phyloP scores from a whole-genome alignment of 2,329 filamentous ascomycete genomes.

The Calonectria multiphialidica region DNA sequence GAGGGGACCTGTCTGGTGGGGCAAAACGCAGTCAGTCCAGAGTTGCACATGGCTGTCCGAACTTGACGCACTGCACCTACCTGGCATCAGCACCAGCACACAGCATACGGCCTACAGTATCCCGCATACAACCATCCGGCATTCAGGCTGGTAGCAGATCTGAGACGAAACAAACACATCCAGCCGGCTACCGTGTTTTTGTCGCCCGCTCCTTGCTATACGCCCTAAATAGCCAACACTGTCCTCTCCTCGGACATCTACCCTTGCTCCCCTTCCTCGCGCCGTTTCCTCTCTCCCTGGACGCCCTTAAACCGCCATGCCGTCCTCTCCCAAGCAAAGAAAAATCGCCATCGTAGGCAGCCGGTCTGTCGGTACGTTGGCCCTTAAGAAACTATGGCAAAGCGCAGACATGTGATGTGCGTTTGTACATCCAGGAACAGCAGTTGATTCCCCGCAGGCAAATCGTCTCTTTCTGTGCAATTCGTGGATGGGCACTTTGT shows the following conservation, averaged over 20 bases:
- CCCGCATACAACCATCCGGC: not conserved
- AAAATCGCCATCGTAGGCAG: slow-evolving; percentile 97
- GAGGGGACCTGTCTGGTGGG: slow-evolving; percentile 25
- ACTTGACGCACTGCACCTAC: slow-evolving; percentile 37
- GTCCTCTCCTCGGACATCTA: not conserved
- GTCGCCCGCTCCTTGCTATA: not conserved
- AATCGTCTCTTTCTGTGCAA: slow-evolving; percentile 96
- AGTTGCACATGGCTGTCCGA: slow-evolving; percentile 32
- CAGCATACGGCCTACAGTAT: not conserved
- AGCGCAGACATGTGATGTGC: slow-evolving; percentile 12
- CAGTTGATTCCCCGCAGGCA: slow-evolving; percentile 69
- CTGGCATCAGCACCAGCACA: slow-evolving; percentile 18
- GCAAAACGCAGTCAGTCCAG: slow-evolving; percentile 16
- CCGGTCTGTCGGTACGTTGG: slow-evolving; percentile 77
- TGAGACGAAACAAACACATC: not conserved
- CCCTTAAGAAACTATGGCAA: not conserved
- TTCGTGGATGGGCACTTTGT: slow-evolving; percentile 99
- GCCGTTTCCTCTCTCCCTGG: not conserved
- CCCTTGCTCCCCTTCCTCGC: not conserved
- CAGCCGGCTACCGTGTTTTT: not conserved
- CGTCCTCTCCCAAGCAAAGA: slow-evolving; percentile 80
- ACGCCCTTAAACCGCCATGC: slow-evolving; percentile 30
- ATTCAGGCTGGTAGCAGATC: not conserved
- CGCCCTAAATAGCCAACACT: not conserved
- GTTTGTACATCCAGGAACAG: not conserved